Conservation (phyloP, 768 basidiomycete species). For the Mycena haematopus region DNA sequence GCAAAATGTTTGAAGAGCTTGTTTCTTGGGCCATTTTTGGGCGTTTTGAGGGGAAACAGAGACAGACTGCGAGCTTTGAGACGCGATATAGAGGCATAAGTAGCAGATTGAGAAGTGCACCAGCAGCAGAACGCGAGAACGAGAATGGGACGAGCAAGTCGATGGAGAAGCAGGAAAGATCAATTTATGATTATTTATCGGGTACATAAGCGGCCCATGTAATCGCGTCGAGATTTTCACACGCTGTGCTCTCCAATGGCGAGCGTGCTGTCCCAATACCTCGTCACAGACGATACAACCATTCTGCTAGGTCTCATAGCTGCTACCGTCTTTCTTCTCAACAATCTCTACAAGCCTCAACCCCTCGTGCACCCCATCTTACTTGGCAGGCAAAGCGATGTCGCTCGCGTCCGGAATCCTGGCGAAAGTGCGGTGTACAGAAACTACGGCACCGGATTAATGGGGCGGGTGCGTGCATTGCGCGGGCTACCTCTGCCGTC, state of each 20-base stretch:
- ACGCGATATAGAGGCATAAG: not conserved
- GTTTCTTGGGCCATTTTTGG: conserved; percentile 1
- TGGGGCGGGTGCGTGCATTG: conserved; percentile 68
- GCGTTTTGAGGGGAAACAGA: not conserved
- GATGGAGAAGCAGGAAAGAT: not conserved
- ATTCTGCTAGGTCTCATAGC: conserved; percentile 78
- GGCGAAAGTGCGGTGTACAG: conserved; percentile 89
- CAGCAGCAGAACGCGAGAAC: not conserved
- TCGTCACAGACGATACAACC: conserved; percentile 81
- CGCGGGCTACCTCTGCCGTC: not conserved
- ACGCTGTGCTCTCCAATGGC: conserved; percentile 2
- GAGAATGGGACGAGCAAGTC: not conserved
- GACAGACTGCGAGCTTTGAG: not conserved
- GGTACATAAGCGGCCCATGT: not conserved
- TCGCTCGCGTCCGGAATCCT: conserved; percentile 78
- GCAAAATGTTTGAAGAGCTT: not conserved
- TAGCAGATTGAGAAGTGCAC: not conserved
- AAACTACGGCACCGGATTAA: conserved; percentile 85
- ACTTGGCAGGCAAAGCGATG: conserved; percentile 91
- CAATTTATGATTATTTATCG: not conserved
- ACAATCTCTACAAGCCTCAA: conserved; percentile 81
- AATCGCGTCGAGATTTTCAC: too few species aligned
- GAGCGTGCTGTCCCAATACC: conserved; percentile 53
- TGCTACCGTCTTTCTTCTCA: conserved; percentile 77
- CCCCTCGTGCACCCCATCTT: conserved; percentile 93